These are phyloP conservation scores for Diaporthe nobilis DNA, from an alignment of 2,329 filamentous ascomycete species.

Conservation along the genomic window DNA sequence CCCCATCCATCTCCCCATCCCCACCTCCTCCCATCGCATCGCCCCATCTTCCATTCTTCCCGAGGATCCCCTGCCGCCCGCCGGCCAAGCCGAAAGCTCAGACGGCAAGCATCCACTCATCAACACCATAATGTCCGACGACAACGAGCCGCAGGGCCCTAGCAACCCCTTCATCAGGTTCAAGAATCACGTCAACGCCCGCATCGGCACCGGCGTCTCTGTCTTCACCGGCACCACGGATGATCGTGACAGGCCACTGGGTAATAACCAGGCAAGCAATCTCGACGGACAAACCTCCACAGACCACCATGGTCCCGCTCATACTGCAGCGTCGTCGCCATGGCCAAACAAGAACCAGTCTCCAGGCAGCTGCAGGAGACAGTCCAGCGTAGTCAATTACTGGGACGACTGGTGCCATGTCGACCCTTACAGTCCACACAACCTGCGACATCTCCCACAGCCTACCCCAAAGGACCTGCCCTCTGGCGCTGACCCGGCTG, in stretches of 20 bases:
- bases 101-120: slow-evolving; percentile 4
- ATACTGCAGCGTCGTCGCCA: not conserved
- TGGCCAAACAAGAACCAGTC: not conserved
- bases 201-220: slow-evolving; percentile 52
- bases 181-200: slow-evolving; percentile 57
- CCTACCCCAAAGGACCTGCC: slow-evolving; percentile 63
- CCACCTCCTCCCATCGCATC: slow-evolving; percentile 13
- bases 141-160: slow-evolving; percentile 43
- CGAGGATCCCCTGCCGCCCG: slow-evolving; percentile 8
- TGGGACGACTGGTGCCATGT: slow-evolving; percentile 54
- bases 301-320: not conserved
- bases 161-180: slow-evolving; percentile 58
- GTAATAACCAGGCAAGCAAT: slow-evolving; percentile 7
- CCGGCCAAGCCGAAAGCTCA: slow-evolving; percentile 23
- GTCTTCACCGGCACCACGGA: slow-evolving; percentile 46
- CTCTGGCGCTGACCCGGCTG: slow-evolving; percentile 51
- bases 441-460: slow-evolving; percentile 61
- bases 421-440: slow-evolving; percentile 61
- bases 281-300: slow-evolving; percentile 26
- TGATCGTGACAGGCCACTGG: not conserved
- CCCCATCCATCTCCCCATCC: slow-evolving; percentile 7
- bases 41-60: slow-evolving; percentile 16
- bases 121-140: slow-evolving; percentile 42
- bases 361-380: not conserved
- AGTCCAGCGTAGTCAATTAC: slow-evolving; percentile 39